These are phyloP conservation scores for Crucihimalaya himalaica DNA, from an alignment of 345 rosid genomes.

Conservation along the genomic window DNA sequence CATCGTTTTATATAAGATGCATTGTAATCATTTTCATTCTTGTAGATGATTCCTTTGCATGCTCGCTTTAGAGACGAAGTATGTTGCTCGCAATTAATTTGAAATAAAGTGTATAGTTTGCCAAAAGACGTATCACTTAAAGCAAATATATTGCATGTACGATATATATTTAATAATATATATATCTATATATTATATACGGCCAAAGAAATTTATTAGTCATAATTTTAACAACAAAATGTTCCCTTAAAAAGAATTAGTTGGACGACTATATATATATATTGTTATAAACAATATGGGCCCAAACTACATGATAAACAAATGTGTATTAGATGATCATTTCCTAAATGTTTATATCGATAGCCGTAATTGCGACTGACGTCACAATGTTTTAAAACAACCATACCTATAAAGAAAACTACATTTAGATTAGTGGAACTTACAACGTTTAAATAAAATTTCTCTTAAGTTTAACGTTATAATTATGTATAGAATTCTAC, in stretches of 20 bases:
- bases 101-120: background rate
- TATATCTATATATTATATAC: background rate
- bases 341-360: no score
- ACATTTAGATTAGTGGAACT: no score
- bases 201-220: background rate
- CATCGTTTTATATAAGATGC: background rate
- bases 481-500: no score
- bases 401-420: no score
- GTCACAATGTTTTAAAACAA: background rate
- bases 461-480: no score
- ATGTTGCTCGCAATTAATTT: background rate
- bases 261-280: background rate
- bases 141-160: background rate
- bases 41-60: constrained; percentile 34
- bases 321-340: background rate
- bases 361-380: background rate
- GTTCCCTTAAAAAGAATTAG: background rate
- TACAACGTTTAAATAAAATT: no score
- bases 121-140: background rate
- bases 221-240: background rate
- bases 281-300: background rate
- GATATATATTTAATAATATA: background rate
- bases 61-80: constrained; percentile 25
- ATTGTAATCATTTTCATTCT: constrained; percentile 29
- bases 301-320: background rate